Evolutionary conservation across 805 yeast species (phyloP), one percentile per base, ranked within the genome.

Genomic region (Candida nitratophila): DNA sequence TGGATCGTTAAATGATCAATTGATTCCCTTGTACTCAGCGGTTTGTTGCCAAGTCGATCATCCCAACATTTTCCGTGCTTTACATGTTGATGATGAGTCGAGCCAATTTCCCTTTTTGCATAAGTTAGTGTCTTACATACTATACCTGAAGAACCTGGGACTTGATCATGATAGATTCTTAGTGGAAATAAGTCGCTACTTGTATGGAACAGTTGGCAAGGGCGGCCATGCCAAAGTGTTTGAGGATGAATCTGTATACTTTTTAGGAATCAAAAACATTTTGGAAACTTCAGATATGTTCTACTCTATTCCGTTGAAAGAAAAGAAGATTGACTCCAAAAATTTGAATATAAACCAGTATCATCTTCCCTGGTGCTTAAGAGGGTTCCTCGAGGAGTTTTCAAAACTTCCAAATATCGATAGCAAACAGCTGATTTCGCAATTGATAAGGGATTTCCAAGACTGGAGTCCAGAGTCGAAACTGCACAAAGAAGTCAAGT

Each of bases 11-110:
- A 86, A 87, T 57, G 98, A 93, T 63, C 97, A 87, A 60, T 65
- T 93, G 52, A 91, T 89, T 2, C 98, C 98, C 3, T 62, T 91
- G n/a, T 91, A 88, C 57, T 89, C 96, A 0, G 83, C 96, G 0
- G 69, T 84, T 17, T 86, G 93, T 44, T 67, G 81, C 2, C 90
- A 87, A 57, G 71, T 85, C 2, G 71, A 73, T 47, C 99, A 91
- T 64, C 97, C 98, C 1, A 86, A 89, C 59, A 81, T 91, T 17
- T 89, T 76, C 56, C 68, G 97, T 36, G 89, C 95, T 0, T 81
- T 89, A 9, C 89, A 83, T 57, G 75, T 93, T 30, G 96, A 88
- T 57, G 40, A 33, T 2, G 46, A 44, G 1, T 41, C 52, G 2
- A 44, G 44, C 8, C 51, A 56, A 16, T 78, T 79, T 0, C 61